Evolutionary conservation across 2,329 filamentous ascomycete species (phyloP), one percentile per base, ranked within the genome.

Genomic region (Penicillium concentricum): DNA sequence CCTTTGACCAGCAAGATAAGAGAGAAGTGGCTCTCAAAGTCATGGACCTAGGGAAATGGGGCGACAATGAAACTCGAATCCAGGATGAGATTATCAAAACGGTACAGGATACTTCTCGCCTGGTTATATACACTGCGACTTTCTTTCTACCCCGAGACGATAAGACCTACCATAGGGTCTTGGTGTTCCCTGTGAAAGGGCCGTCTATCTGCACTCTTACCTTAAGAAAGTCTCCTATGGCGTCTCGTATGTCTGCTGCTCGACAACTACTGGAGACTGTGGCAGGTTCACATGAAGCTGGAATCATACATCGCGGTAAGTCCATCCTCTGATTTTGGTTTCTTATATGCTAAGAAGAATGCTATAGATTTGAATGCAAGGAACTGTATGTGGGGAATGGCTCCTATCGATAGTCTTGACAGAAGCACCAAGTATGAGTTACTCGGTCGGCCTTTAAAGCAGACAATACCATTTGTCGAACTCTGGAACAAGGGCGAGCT

Each of bases 311-410:
- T 56, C 65, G 63, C 34, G 66, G 65, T 68, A 12, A 65, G 64
- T 61, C 28, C 2, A 24, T 37, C 30, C 22, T 39, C 15, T 26
- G 39, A 13, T 47, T 45, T 53, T 26, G 5, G 22, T 42, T 48
- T 22, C 41, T 35, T 32, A n/a, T 28, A 60, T 57, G 45, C 52
- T 65, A 56, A 60, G 41, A 44, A 28, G 41, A 41, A 57, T 49
- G 48, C 16, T 16, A 44, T 51, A 71, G 66, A 70, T 52, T 52
- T 70, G 20, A 71, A 65, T 49, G 58, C 59, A 34, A 65, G 54
- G 37, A 71, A 71, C 42, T 68, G 61, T 59, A 68, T 71, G 61
- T 70, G 62, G 66, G 68, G 65, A 35, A 65, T 69, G 42, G 24
- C 38, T 57, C 58, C 65, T 55, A 54, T 68, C 22, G 52, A 65